Conservation (phyloP, 148 eudicot species). For the Chenopodium berlandieri region DNA sequence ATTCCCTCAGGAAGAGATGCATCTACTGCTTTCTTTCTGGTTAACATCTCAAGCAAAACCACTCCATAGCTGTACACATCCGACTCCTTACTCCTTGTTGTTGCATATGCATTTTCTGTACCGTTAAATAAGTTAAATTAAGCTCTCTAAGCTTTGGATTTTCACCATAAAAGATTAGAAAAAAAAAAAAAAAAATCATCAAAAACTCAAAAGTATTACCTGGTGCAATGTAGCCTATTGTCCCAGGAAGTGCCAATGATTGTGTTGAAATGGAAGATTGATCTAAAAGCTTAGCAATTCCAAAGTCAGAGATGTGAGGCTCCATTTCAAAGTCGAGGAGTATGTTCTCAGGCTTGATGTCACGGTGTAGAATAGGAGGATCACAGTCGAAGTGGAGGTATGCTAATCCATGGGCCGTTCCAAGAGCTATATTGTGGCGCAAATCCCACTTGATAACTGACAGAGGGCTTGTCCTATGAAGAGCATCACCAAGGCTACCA, state of each 20-base stretch:
- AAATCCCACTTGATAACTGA: constrained; percentile 47
- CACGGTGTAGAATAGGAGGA: not conserved
- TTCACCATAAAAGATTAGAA: not conserved
- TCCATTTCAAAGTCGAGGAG: not conserved
- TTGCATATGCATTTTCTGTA: constrained; percentile 68
- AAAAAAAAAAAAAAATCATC: too few relatives aligned
- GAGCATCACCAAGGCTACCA: constrained; percentile 72
- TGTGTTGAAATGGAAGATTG: not conserved
- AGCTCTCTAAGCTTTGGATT: not conserved
- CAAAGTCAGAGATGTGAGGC: not conserved
- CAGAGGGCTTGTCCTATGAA: constrained; percentile 41
- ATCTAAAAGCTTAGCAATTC: not conserved
- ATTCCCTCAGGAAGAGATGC: constrained; percentile 43
- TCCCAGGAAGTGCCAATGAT: not conserved
- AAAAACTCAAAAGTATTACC: not conserved
- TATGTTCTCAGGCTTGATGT: not conserved
- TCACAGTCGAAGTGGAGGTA: constrained; percentile 75
- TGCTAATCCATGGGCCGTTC: constrained; percentile 70
- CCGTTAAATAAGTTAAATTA: not conserved
- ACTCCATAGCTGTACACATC: constrained; percentile 89
- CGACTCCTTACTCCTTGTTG: constrained; percentile 44
- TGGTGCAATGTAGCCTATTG: not conserved
- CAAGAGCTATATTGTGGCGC: constrained; percentile 68
- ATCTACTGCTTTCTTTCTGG: constrained; percentile 54
- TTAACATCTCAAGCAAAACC: constrained; percentile 66